These are phyloP conservation scores for Paramecium caudatum DNA, from an alignment of 73 alveolate species.

Conservation along the genomic window DNA sequence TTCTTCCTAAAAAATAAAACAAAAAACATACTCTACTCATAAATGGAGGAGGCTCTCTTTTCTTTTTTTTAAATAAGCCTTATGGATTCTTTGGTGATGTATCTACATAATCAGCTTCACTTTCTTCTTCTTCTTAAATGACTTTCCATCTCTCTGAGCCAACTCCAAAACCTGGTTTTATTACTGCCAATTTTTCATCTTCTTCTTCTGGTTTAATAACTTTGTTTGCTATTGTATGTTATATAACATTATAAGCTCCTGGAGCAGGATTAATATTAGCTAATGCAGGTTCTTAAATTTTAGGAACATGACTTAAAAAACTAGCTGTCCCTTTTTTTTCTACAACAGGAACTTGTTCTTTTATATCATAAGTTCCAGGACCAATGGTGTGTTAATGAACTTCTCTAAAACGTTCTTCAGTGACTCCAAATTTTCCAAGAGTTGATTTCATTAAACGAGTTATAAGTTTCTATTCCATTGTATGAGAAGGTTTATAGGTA, in stretches of 20 bases:
- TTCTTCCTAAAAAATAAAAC: slow-evolving; percentile 37
- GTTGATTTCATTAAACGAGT: slow-evolving; percentile 4
- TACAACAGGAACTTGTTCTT: no score
- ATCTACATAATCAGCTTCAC: slow-evolving; percentile 68
- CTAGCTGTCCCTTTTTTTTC: slow-evolving; percentile 1
- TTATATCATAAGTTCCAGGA: slow-evolving; percentile 61
- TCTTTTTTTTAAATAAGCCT: slow-evolving; percentile 42
- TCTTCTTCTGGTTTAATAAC: slow-evolving; percentile 68
- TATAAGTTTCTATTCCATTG: slow-evolving; percentile 1
- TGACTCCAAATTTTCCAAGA: slow-evolving; percentile 61
- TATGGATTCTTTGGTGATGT: not conserved
- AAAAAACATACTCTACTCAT: not conserved
- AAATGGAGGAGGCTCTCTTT: slow-evolving; percentile 52
- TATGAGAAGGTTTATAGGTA: not conserved
- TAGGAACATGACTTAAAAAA: slow-evolving; percentile 45
- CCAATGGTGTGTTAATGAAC: slow-evolving; percentile 23
- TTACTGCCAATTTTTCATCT: slow-evolving; percentile 67
- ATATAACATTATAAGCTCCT: slow-evolving; percentile 49
- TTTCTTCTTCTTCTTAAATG: not conserved
- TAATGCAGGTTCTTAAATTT: not conserved
- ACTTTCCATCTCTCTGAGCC: slow-evolving; percentile 53
- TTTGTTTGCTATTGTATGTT: slow-evolving; percentile 35
- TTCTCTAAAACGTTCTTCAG: slow-evolving; percentile 50
- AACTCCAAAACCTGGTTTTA: slow-evolving; percentile 56
- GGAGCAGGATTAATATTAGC: slow-evolving; percentile 61